phyloP scores from a whole-genome alignment of 805 yeast genomes.

The Monosporozyma yasuniensis region DNA sequence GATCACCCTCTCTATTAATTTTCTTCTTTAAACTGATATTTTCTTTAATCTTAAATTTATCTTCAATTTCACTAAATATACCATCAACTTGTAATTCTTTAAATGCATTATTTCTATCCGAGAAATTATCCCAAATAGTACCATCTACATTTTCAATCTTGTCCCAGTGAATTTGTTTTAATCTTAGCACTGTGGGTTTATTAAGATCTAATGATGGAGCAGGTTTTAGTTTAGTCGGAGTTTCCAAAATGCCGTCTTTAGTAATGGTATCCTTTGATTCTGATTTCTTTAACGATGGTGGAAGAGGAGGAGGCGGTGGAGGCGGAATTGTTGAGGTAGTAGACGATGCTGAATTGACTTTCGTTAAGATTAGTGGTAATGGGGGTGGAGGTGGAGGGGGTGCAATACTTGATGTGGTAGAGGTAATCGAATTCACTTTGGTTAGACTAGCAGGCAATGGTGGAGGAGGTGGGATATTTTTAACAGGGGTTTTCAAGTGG shows the following conservation, averaged over 20 bases:
- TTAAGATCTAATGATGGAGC: conserved; percentile 19
- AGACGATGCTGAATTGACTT: neutral
- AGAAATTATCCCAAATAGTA: conserved; percentile 53
- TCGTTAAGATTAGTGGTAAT: conserved; percentile 11
- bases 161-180: conserved; percentile 82
- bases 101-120: conserved; percentile 34
- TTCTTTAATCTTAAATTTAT: conserved; percentile 45
- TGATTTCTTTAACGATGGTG: conserved; percentile 9
- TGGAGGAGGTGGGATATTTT: conserved; percentile 30
- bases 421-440: conserved; percentile 12
- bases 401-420: conserved; percentile 19
- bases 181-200: conserved; percentile 36
- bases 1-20: conserved; percentile 16
- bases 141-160: conserved; percentile 48
- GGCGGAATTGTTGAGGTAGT: neutral
- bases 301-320: conserved; percentile 21
- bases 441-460: conserved; percentile 4
- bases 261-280: neutral
- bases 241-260: neutral
- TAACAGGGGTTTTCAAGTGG: conserved; percentile 4
- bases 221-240: conserved; percentile 11
- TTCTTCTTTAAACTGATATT: conserved; percentile 28
- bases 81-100: conserved; percentile 49
- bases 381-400: conserved; percentile 33
- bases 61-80: conserved; percentile 55